phyloP scores from a whole-genome alignment of 2,329 filamentous ascomycete genomes.

The Ophiocordyceps camponoti-rufipedis region DNA sequence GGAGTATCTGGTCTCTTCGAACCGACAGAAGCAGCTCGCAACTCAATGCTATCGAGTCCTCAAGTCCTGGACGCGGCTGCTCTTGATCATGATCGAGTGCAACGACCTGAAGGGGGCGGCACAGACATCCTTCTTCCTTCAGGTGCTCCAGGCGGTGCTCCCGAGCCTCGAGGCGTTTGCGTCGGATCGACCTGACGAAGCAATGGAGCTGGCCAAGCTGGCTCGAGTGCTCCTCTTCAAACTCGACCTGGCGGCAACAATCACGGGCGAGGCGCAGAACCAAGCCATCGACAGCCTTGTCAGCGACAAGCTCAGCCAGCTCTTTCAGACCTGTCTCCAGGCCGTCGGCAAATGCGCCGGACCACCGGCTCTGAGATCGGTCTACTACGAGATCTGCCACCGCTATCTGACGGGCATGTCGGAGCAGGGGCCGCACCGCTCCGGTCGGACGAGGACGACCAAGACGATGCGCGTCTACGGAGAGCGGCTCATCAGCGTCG shows the following conservation, averaged over 20 bases:
- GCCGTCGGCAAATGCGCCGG: constrained; percentile 60
- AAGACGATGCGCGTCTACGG: constrained; percentile 53
- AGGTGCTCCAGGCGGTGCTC: constrained; percentile 71
- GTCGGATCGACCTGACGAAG: constrained; percentile 48
- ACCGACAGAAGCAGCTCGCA: constrained; percentile 40
- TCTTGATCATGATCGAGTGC: constrained; percentile 66
- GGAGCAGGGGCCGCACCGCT: constrained; percentile 27
- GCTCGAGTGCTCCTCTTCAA: constrained; percentile 54
- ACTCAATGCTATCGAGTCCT: constrained; percentile 48
- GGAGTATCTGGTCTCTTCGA: constrained; percentile 42
- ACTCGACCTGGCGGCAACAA: constrained; percentile 35
- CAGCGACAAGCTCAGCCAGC: constrained; percentile 75
- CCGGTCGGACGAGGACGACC: constrained; percentile 42
- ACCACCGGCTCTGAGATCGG: constrained; percentile 53
- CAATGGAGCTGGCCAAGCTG: constrained; percentile 60
- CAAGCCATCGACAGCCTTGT: constrained; percentile 48
- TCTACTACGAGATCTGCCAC: constrained; percentile 85
- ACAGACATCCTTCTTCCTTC: constrained; percentile 63
- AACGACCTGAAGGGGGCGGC: constrained; percentile 60
- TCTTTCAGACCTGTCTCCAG: constrained; percentile 74
- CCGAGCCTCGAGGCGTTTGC: constrained; percentile 72
- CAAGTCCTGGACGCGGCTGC: constrained; percentile 66
- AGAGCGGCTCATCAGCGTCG: constrained; percentile 62
- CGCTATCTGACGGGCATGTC: constrained; percentile 61
- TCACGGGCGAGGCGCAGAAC: constrained; percentile 22